Base-by-base conservation (phyloP, 495 filamentous ascomycete genomes). In the Annulohypoxylon stygium region DNA sequence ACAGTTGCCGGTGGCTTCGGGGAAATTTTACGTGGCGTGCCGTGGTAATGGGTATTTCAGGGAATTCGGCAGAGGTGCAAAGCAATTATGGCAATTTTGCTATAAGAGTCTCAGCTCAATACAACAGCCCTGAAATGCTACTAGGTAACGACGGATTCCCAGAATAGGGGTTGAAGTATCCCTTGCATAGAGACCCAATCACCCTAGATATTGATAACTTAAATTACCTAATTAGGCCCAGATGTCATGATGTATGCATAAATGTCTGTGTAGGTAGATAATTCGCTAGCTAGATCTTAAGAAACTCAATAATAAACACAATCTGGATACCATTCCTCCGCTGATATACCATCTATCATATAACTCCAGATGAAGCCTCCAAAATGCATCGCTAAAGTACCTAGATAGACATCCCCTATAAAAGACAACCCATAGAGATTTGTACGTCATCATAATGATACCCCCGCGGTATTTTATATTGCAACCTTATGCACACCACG, bases 51-150 rank as follows among this genome's bases (percentile, higher is more conserved):
- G 25, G 4, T 51, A 23, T 7, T 16, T 45, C 14, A 8, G 16
- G 41, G 41, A 3, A 45, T 45, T 16, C 4, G 10, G 10, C 10
- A 16, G 1, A 45, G 2, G 16, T 41, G 37, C 41, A 45, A n/a
- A 45, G 41, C 41, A 45, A 45, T 45, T 45, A 1, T 16, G 16
- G 0, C 16, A 45, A 45, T 45, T 45, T 45, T 0, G 14, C 16
- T 45, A 16, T 41, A 41, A 45, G 16, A 47, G n/a, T 12, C 43
- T 47, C 16, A 47, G 12, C 14, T 47, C 18, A 47, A 16, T 47
- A 47, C 39, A n/a, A 26, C 60, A 20, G 6, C 50, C 16, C 26
- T 36, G n/a, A 47, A 51, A 63, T 16, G 36, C 45, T 51, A 30
- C 30, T 16, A 51, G 50, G 16, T 10, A 45, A 10, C 14, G n/a